phyloP scores from a whole-genome alignment of 78 protist genomes.

The Bodo saltans region DNA sequence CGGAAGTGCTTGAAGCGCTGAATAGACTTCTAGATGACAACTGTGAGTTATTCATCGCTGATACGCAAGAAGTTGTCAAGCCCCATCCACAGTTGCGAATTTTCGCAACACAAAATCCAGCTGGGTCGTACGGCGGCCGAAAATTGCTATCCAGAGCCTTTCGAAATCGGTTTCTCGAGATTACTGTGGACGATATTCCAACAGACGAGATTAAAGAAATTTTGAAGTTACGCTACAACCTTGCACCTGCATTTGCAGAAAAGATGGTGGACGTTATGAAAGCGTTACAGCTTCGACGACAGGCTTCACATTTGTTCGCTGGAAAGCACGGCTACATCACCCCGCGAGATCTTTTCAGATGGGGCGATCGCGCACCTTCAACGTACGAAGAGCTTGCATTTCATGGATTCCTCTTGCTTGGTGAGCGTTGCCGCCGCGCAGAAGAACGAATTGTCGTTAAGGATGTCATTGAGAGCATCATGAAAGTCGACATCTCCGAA shows the following conservation, averaged over 20 bases:
- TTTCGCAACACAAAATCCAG: slow-evolving; percentile 99
- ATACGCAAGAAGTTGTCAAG: slow-evolving; percentile 82
- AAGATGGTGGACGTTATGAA: slow-evolving; percentile 74
- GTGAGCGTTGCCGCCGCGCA: slow-evolving; percentile 79
- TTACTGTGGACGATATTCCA: slow-evolving; percentile 93
- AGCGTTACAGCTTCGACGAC: slow-evolving; percentile 61
- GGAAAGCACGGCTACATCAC: slow-evolving; percentile 95
- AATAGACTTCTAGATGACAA: slow-evolving; percentile 99
- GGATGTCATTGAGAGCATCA: not conserved
- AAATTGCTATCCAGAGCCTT: slow-evolving; percentile 93
- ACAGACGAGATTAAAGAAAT: slow-evolving; percentile 79
- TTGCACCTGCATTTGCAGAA: slow-evolving; percentile 72
- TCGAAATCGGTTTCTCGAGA: slow-evolving; percentile 91
- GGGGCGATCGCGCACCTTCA: slow-evolving; percentile 82
- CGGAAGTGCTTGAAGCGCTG: slow-evolving; percentile 98
- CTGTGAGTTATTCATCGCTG: slow-evolving; percentile 95
- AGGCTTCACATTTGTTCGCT: slow-evolving; percentile 62
- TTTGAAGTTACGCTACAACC: slow-evolving; percentile 65
- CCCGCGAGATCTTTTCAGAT: slow-evolving; percentile 96
- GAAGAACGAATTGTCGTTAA: slow-evolving; percentile 73
- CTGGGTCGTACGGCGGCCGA: slow-evolving; percentile 99
- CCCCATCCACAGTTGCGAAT: slow-evolving; percentile 96
- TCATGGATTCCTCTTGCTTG: slow-evolving; percentile 89
- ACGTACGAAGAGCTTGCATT: slow-evolving; percentile 71
- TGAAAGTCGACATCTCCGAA: not conserved